These are phyloP conservation scores for Luvunga scandens DNA, from an alignment of 345 rosid species.

Conservation along the genomic window DNA sequence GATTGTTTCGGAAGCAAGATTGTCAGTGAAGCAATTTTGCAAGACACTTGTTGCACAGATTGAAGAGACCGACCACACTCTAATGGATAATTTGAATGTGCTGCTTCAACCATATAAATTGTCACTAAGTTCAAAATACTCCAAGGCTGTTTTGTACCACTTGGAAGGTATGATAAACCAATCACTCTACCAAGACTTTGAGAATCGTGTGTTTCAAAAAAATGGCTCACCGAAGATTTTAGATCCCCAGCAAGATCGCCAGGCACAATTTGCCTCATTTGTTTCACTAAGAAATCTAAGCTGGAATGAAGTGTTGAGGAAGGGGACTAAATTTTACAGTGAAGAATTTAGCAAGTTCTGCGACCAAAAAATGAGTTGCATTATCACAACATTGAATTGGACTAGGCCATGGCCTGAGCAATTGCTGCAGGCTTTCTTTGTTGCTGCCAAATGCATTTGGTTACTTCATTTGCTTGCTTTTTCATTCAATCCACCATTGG, in stretches of 20 bases:
- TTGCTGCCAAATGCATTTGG: conserved; percentile 91
- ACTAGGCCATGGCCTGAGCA: conserved; percentile 91
- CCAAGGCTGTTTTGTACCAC: conserved; percentile 71
- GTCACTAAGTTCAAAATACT: conserved; percentile 56
- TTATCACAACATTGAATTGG: conserved; percentile 76
- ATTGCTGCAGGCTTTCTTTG: conserved; percentile 85
- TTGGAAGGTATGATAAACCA: conserved; percentile 82
- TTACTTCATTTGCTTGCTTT: conserved; percentile 92
- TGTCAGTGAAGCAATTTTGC: conserved; percentile 92
- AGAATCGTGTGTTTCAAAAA: conserved; percentile 74
- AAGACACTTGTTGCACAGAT: conserved; percentile 68
- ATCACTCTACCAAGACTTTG: conserved; percentile 82
- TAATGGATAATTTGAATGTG: conserved; percentile 53
- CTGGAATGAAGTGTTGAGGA: conserved; percentile 88
- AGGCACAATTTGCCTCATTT: conserved; percentile 68
- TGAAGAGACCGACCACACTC: conserved; percentile 57
- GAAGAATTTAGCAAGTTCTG: conserved; percentile 96
- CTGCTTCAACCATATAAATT: conserved; percentile 68
- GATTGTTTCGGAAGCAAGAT: conserved; percentile 88
- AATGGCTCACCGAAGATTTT: conserved; percentile 70
- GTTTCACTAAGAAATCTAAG: conserved; percentile 80
- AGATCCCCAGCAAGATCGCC: conserved; percentile 79
- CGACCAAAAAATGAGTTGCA: conserved; percentile 92
- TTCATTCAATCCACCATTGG: conserved; percentile 73
- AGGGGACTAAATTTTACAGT: conserved; percentile 90